phyloP scores from a whole-genome alignment of 257 asterid species.

The Henckelia pumila region DNA sequence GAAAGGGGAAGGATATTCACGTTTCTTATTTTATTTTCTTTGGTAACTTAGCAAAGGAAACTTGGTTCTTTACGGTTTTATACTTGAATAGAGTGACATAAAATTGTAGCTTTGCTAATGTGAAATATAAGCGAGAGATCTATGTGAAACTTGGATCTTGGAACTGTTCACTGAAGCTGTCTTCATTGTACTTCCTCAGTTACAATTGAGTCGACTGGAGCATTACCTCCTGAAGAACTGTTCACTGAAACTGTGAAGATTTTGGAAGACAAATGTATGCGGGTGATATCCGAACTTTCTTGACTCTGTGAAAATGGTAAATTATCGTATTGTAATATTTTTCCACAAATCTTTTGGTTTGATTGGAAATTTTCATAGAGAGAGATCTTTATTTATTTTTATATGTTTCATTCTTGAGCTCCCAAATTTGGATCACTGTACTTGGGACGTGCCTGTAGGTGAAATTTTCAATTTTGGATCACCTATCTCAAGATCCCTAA shows the following conservation, averaged over 20 bases:
- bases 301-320: slow-evolving; percentile 25
- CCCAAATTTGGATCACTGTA: too few relatives aligned
- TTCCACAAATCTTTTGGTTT: neutral
- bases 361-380: neutral
- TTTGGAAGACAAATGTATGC: slow-evolving; percentile 81
- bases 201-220: neutral
- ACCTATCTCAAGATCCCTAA: too few relatives aligned
- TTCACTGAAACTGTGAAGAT: slow-evolving; percentile 30
- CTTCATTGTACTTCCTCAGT: neutral
- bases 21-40: too few relatives aligned
- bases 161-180: slow-evolving; percentile 85
- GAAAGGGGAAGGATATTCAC: too few relatives aligned
- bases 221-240: neutral
- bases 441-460: too few relatives aligned
- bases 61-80: too few relatives aligned
- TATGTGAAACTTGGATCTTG: slow-evolving; percentile 17
- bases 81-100: too few relatives aligned
- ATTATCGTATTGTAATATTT: neutral
- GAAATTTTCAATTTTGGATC: too few relatives aligned
- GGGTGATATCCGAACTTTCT: slow-evolving; percentile 70
- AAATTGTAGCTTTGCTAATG: neutral
- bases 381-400: neutral
- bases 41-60: too few relatives aligned
- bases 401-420: neutral
- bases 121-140: neutral